Base-by-base conservation (phyloP, 192 early-diverging fungal genomes). In the Spizellomyces sp. region DNA sequence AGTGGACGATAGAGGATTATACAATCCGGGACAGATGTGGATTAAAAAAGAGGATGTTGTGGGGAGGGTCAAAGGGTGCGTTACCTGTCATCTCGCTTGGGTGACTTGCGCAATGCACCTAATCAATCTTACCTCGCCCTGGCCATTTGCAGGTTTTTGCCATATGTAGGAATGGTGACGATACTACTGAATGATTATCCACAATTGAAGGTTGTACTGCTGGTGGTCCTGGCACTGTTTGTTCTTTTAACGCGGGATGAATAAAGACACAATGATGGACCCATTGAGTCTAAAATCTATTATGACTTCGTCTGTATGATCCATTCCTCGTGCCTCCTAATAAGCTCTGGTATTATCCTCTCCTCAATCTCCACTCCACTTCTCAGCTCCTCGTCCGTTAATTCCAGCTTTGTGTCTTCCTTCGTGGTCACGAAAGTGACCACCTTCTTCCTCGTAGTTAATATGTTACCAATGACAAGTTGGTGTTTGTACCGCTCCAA, bases 141-240 rank as follows among this genome's bases (percentile, higher is more conserved):
- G 9, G 6, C 54, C 27, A 36, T 36, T 0, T 36, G 27, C 3
- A 74, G 73, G 15, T 95, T 92, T 79, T 76, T 98, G 58, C 95
- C 95, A 14, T 94, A 96, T 72, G 86, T 95, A 19, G 96, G 97
- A 60, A 96, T 96, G 90, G 90, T 95, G 27, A 98, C 95, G 10
- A 99, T 99, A 63, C 79, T 93, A 57, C 91, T 99, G 89, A 98
- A 96, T 75, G 95, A 98, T 69, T 96, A 94, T 63, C 95, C 95
- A 71, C 87, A 94, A 79, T 77, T 95, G n/a, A 99, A 99, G 76
- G 87, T 83, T 54, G 87, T 86, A 0, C 82, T 98, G 21, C 76
- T 98, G 66, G 91, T 85, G 27, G 86, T 86, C 5, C 82, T 99
- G 63, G 80, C 70, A 8, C 6, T 76, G 22, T 73, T 77, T 66